Evolutionary conservation across 495 filamentous ascomycete genomes (phyloP).

Genomic region (Poronia punctata): DNA sequence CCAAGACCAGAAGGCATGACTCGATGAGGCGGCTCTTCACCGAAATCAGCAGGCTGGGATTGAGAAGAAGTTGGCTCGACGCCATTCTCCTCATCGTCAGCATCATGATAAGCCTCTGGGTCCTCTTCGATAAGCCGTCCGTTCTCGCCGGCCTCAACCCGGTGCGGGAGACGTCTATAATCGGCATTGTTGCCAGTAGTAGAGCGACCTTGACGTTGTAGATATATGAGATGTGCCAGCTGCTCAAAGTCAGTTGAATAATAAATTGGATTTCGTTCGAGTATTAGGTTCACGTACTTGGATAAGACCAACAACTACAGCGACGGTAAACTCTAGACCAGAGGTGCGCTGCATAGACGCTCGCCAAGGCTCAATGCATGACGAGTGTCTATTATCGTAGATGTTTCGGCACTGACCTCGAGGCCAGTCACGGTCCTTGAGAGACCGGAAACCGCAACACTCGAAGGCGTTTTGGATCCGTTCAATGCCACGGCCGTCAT

Average conservation of each 20-base stretch:
- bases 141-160: constrained; percentile 1
- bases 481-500: constrained; percentile 46
- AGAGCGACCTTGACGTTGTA: constrained; percentile 15
- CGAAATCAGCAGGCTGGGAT: not conserved
- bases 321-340: constrained; percentile 20
- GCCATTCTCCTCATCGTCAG: constrained; percentile 1
- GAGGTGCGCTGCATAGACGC: constrained; percentile 18
- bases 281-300: constrained; percentile 15
- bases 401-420: not conserved
- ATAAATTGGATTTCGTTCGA: not conserved
- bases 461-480: constrained; percentile 55
- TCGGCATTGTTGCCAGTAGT: not conserved
- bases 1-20: constrained; percentile 19
- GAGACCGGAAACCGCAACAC: constrained; percentile 57
- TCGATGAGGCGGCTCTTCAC: constrained; percentile 11
- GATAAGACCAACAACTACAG: constrained; percentile 21
- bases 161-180: constrained; percentile 9
- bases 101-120: constrained; percentile 5
- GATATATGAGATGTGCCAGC: constrained; percentile 14
- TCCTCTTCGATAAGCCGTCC: constrained; percentile 14
- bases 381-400: constrained; percentile 4
- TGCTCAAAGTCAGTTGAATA: constrained; percentile 3
- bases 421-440: constrained; percentile 52
- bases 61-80: not conserved
- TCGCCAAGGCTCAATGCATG: constrained; percentile 20